Evolutionary conservation across 2,329 filamentous ascomycete species (phyloP), one percentile per base, ranked within the genome.

Genomic region (Leptosphaerulina australis): DNA sequence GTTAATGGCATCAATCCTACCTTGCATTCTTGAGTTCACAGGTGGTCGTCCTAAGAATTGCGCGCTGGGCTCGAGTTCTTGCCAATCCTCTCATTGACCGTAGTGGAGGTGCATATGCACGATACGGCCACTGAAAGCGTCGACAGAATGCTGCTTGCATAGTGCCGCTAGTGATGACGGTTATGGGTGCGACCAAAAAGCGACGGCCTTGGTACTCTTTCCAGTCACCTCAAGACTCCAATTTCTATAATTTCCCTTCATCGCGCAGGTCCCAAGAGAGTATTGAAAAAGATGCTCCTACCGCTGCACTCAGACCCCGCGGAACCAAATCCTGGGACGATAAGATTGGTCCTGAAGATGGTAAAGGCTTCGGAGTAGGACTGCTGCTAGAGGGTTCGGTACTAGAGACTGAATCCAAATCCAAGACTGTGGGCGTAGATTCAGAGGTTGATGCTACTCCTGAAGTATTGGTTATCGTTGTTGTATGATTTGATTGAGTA

Each of bases 61-160:
- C 1, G 40, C 36, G 1, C 11, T 24, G 11, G 30, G 46, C 2
- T 41, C 34, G 26, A 56, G 39, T 8, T 56, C 53, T 14, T 53
- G 31, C 53, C 53, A 56, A 9, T 35, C 31, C 5, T 35, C 45
- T 39, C 44, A 56, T 12, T 45, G 24, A 17, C 37, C 46, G 14
- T 49, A 39, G 22, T 22, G 34, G 30, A 44, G 54, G 18, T 43
- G 38, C 41, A 34, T 44, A 26, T 39, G 45, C 20, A 56, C 28
- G 14, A 56, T 52, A 14, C 40, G 40, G 6, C 50, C 50, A 12
- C n/a, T 46, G 15, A n/a, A 15, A 11, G 25, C 50, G 3, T 47
- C 33, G 29, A 56, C 41, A 44, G 35, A 56, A 34, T 7, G 53
- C 53, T 6, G 34, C 47, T 18, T 53, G 50, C 12, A 31, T 38